Conservation (phyloP, 2,329 filamentous ascomycete species). For the Fonsecaea nubica region DNA sequence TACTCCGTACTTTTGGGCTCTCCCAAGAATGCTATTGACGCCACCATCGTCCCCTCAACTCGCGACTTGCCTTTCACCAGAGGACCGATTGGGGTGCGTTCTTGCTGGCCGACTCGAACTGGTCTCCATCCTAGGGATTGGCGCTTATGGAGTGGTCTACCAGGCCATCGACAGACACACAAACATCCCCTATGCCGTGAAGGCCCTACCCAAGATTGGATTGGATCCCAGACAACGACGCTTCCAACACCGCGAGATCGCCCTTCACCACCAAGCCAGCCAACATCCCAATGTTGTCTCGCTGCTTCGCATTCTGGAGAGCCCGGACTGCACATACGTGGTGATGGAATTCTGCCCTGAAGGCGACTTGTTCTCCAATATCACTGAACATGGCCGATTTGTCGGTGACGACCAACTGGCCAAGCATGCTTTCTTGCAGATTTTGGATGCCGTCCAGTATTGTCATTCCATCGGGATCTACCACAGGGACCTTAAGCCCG, state of each 20-base stretch:
- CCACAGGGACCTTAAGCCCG: slow-evolving; percentile 96
- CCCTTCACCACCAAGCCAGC: slow-evolving; percentile 86
- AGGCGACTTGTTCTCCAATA: slow-evolving; percentile 95
- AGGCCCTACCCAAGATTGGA: slow-evolving; percentile 93
- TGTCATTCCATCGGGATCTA: slow-evolving; percentile 95
- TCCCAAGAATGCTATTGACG: slow-evolving; percentile 55
- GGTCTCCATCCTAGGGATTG: slow-evolving; percentile 84
- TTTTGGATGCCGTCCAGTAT: slow-evolving; percentile 93
- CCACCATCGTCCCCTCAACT: slow-evolving; percentile 53
- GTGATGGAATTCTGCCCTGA: slow-evolving; percentile 97
- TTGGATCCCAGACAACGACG: slow-evolving; percentile 84
- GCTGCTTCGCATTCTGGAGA: slow-evolving; percentile 90
- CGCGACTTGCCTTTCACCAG: slow-evolving; percentile 67
- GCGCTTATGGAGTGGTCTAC: slow-evolving; percentile 97
- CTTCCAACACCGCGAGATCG: slow-evolving; percentile 93
- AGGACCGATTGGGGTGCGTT: slow-evolving; percentile 84
- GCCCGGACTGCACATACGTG: slow-evolving; percentile 90
- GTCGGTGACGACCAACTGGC: slow-evolving; percentile 89
- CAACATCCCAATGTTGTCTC: slow-evolving; percentile 92
- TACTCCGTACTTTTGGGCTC: slow-evolving; percentile 46
- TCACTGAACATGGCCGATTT: slow-evolving; percentile 92
- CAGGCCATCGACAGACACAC: slow-evolving; percentile 83
- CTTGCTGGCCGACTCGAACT: slow-evolving; percentile 84
- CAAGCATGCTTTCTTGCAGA: slow-evolving; percentile 88
- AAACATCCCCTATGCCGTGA: slow-evolving; percentile 86